phyloP scores from a whole-genome alignment of 2,329 filamentous ascomycete genomes.

The Xylaria multiplex region DNA sequence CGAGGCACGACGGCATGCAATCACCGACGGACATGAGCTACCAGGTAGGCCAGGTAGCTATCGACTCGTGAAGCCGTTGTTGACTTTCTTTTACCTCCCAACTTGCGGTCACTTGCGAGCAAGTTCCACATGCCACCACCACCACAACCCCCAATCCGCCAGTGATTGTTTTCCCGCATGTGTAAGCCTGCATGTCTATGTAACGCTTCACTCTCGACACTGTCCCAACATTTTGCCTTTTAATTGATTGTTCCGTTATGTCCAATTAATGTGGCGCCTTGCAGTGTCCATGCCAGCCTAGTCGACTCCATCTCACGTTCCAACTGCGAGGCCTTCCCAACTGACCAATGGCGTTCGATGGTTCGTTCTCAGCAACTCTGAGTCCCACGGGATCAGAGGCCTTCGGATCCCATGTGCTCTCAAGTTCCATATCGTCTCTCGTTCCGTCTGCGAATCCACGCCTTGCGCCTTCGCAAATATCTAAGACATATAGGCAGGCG shows the following conservation, averaged over 20 bases:
- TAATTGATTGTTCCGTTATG: neutral
- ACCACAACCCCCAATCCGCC: slow-evolving; percentile 18
- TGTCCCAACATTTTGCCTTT: slow-evolving; percentile 6
- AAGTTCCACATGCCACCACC: slow-evolving; percentile 29
- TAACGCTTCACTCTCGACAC: slow-evolving; percentile 3
- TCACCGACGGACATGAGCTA: slow-evolving; percentile 17
- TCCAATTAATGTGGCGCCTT: slow-evolving; percentile 24
- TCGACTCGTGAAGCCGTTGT: slow-evolving; percentile 21
- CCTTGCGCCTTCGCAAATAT: slow-evolving; percentile 76
- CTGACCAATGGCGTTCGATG: slow-evolving; percentile 55
- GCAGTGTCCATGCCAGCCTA: slow-evolving; percentile 26
- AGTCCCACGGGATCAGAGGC: slow-evolving; percentile 60
- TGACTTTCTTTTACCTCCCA: slow-evolving; percentile 24
- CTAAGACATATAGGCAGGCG: slow-evolving; percentile 92
- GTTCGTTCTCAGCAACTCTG: slow-evolving; percentile 55
- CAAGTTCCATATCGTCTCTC: slow-evolving; percentile 76
- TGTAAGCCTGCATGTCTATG: slow-evolving; percentile 12
- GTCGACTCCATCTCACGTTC: slow-evolving; percentile 19
- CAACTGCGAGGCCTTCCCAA: slow-evolving; percentile 14
- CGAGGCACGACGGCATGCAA: slow-evolving; percentile 36
- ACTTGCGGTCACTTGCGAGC: slow-evolving; percentile 32
- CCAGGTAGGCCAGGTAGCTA: neutral
- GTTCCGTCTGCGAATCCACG: slow-evolving; percentile 69
- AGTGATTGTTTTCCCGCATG: slow-evolving; percentile 12
- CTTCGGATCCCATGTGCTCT: slow-evolving; percentile 62